Evolutionary conservation across 495 filamentous ascomycete genomes (phyloP), one percentile per base, ranked within the genome.

Genomic region (Entonaema liquescens): DNA sequence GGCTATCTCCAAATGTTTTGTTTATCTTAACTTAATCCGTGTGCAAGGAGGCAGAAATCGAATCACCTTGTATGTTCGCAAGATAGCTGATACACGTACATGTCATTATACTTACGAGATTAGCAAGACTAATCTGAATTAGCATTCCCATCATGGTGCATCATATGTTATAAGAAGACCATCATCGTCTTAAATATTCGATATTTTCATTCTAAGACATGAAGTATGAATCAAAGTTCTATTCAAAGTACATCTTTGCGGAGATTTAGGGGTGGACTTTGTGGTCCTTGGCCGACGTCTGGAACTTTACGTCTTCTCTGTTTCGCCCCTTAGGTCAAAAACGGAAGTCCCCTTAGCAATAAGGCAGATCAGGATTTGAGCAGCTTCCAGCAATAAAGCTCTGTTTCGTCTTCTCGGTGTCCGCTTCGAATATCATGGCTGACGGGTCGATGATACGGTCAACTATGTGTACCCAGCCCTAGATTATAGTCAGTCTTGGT

Each of bases 331-430:
- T 40, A n/a, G 4, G 36, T 40, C 13, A 40, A 40, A n/a, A 15
- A 40, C 4, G 15, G 13, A 40, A 40, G 36, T n/a, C 5, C 2
- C 13, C 13, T n/a, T 40, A 40, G 29, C 73, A 75, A 38, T 75
- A 75, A 9, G 70, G 73, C 21, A 75, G 47, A 6, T 61, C 50
- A 3, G 73, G 69, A 58, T 75, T 75, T 25, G 73, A 75, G 54
- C 73, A 73, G 40, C 73, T 75, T 21, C 73, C 73, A 8, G 73
- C 56, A 59, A 75, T 75, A 33, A 75, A 75, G 44, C 61, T 49
- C 47, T 75, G 73, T 38, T 67, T 73, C 13, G 65, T 73, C 58
- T 70, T 72, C 4, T 61, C 65, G 33, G 73, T 53, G 60, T 75
- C 73, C 17, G 52, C 47, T 62, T 76, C 70, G 38, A 74, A 73